Percentiles rank a stretch among this genome's conserved stretches.
Conservation (phyloP, 2,329 filamentous ascomycete species). For the Sporothrix humicola region DNA sequence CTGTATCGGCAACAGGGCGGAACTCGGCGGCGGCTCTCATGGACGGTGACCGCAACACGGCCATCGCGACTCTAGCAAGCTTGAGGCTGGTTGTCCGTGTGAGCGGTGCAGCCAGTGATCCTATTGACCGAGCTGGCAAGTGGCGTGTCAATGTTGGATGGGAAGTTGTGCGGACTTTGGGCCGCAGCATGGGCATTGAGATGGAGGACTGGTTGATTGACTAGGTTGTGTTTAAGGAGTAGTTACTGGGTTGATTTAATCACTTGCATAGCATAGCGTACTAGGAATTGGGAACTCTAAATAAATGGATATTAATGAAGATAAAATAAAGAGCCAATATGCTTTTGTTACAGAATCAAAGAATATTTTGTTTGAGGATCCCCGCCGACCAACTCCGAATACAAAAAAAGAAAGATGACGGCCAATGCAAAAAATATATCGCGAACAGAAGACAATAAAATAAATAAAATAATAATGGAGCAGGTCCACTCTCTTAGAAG, state of each 20-base stretch:
- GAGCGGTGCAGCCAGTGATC: slow-evolving; percentile 61
- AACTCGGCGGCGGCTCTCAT: slow-evolving; percentile 44
- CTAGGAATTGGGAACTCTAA: background rate
- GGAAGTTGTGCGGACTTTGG: slow-evolving; percentile 74
- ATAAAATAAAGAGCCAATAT: background rate
- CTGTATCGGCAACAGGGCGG: slow-evolving; percentile 35
- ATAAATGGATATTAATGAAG: slow-evolving; percentile 12
- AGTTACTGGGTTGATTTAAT: background rate
- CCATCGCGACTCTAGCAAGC: slow-evolving; percentile 74
- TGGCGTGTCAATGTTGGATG: slow-evolving; percentile 81
- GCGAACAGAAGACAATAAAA: slow-evolving; percentile 13
- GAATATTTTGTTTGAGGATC: background rate
- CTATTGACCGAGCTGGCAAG: slow-evolving; percentile 70
- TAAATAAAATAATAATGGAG: background rate
- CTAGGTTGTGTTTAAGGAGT: slow-evolving; percentile 45
- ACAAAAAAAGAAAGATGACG: slow-evolving; percentile 14
- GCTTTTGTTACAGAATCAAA: slow-evolving; percentile 10
- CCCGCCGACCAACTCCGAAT: slow-evolving; percentile 24
- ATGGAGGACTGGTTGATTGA: slow-evolving; percentile 78
- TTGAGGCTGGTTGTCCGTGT: slow-evolving; percentile 72
- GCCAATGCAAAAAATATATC: slow-evolving; percentile 25
- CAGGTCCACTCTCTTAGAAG: slow-evolving; percentile 45
- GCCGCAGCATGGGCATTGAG: slow-evolving; percentile 76
- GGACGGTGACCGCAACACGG: slow-evolving; percentile 65
- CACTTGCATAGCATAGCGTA: slow-evolving; percentile 21